These are phyloP conservation scores for Tetracladium setigerum DNA, from an alignment of 495 filamentous ascomycete species.

Conservation along the genomic window DNA sequence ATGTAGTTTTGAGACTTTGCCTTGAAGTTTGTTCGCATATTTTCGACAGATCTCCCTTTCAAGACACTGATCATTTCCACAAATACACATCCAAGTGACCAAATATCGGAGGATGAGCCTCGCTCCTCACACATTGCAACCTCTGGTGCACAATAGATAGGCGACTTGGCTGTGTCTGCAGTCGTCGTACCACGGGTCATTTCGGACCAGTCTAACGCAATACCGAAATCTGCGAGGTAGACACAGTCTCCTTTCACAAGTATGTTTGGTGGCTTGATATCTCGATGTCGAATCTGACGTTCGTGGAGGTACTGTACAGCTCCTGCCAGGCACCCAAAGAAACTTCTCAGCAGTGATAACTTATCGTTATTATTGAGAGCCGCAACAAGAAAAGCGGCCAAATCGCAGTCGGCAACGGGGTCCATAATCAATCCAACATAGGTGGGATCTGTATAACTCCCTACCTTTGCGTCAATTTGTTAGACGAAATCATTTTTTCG, in stretches of 20 bases:
- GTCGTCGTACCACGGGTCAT: slow-evolving; percentile 18
- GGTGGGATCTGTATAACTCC: slow-evolving; percentile 27
- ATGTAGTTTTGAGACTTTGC: neutral
- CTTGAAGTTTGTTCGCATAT: slow-evolving; percentile 1
- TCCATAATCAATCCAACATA: slow-evolving; percentile 25
- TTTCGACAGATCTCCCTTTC: slow-evolving; percentile 2
- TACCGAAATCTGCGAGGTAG: slow-evolving; percentile 35
- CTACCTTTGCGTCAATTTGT: too few relatives aligned
- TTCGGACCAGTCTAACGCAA: slow-evolving; percentile 24
- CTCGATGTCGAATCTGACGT: slow-evolving; percentile 26
- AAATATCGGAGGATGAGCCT: slow-evolving; percentile 30
- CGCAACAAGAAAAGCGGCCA: slow-evolving; percentile 13
- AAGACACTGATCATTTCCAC: slow-evolving; percentile 32
- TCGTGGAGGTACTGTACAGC: slow-evolving; percentile 31
- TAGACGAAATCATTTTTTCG: too few relatives aligned
- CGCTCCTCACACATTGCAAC: slow-evolving; percentile 18
- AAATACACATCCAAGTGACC: slow-evolving; percentile 35
- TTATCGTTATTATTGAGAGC: neutral
- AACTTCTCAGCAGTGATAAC: slow-evolving; percentile 14
- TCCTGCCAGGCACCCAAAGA: slow-evolving; percentile 32
- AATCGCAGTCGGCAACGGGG: slow-evolving; percentile 28
- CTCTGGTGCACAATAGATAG: slow-evolving; percentile 29
- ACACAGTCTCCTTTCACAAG: slow-evolving; percentile 27
- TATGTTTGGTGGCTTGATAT: slow-evolving; percentile 39
- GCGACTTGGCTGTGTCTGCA: slow-evolving; percentile 6